These are phyloP conservation scores for Xylaria multiplex DNA, from an alignment of 2,329 filamentous ascomycete species.

Conservation along the genomic window DNA sequence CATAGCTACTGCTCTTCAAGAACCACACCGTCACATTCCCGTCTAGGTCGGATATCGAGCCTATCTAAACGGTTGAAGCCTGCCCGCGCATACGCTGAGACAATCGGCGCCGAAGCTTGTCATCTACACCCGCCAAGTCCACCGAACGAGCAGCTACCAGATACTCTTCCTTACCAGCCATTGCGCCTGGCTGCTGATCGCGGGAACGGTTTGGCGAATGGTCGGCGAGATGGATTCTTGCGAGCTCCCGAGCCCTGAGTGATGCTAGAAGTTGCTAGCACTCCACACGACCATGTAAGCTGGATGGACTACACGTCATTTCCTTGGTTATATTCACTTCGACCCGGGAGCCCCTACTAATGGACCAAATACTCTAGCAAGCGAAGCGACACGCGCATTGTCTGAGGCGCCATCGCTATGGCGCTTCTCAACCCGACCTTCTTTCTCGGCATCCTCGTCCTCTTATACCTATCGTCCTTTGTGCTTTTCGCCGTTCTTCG, in stretches of 20 bases:
- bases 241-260: conserved; percentile 37
- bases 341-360: conserved; percentile 14
- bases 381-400: conserved; percentile 44
- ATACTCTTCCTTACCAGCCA: background rate
- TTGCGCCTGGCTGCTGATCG: conserved; percentile 16
- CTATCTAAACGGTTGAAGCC: background rate
- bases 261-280: conserved; percentile 43
- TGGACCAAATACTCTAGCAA: conserved; percentile 32
- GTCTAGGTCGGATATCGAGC: conserved; percentile 4
- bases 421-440: conserved; percentile 80
- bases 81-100: conserved; percentile 1
- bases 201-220: conserved; percentile 20
- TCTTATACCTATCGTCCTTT: conserved; percentile 91
- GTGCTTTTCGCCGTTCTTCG: conserved; percentile 92
- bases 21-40: conserved; percentile 9
- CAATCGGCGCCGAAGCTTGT: background rate
- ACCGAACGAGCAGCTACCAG: conserved; percentile 1
- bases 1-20: conserved; percentile 1
- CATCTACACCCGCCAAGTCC: conserved; percentile 8
- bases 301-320: background rate
- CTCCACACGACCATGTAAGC: conserved; percentile 41
- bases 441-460: conserved; percentile 82
- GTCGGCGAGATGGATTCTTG: conserved; percentile 44
- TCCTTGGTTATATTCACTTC: background rate
- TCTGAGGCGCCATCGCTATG: conserved; percentile 57